Conservation (phyloP, 495 filamentous ascomycete species). For the Usnea hakonensis region DNA sequence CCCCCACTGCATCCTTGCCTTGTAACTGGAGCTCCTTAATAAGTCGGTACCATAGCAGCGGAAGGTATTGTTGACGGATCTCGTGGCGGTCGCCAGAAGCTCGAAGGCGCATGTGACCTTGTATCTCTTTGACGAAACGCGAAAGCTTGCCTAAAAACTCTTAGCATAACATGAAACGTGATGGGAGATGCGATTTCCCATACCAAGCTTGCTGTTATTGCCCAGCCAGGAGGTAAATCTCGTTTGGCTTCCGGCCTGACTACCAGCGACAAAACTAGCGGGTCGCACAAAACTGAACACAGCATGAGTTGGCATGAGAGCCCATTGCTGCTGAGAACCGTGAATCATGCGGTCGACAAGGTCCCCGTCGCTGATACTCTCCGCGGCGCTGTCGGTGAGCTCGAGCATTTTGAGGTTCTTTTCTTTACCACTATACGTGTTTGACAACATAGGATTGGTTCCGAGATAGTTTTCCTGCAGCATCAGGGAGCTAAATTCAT, state of each 20-base stretch:
- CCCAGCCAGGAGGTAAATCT: constrained; percentile 86
- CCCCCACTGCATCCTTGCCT: constrained; percentile 65
- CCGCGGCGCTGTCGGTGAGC: constrained; percentile 75
- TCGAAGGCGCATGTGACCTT: constrained; percentile 91
- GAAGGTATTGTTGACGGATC: constrained; percentile 88
- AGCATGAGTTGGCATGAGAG: constrained; percentile 94
- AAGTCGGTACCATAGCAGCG: constrained; percentile 76
- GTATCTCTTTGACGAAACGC: constrained; percentile 86
- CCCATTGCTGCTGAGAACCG: constrained; percentile 96
- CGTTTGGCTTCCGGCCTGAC: constrained; percentile 49
- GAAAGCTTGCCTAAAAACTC: constrained; percentile 57
- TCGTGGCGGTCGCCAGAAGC: constrained; percentile 90
- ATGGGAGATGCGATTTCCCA: not conserved
- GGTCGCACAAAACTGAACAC: constrained; percentile 91
- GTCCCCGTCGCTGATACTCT: constrained; percentile 95
- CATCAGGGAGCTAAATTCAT: constrained; percentile 95
- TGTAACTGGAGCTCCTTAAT: constrained; percentile 60
- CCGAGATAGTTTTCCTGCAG: constrained; percentile 95
- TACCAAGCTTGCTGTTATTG: constrained; percentile 82
- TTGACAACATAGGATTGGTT: constrained; percentile 61
- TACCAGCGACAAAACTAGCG: constrained; percentile 81
- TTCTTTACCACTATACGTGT: constrained; percentile 52
- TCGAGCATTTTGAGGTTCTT: constrained; percentile 73
- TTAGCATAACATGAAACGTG: constrained; percentile 15
- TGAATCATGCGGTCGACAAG: constrained; percentile 97